phyloP scores from a whole-genome alignment of 2,329 filamentous ascomycete genomes.

The Apiospora aurea region DNA sequence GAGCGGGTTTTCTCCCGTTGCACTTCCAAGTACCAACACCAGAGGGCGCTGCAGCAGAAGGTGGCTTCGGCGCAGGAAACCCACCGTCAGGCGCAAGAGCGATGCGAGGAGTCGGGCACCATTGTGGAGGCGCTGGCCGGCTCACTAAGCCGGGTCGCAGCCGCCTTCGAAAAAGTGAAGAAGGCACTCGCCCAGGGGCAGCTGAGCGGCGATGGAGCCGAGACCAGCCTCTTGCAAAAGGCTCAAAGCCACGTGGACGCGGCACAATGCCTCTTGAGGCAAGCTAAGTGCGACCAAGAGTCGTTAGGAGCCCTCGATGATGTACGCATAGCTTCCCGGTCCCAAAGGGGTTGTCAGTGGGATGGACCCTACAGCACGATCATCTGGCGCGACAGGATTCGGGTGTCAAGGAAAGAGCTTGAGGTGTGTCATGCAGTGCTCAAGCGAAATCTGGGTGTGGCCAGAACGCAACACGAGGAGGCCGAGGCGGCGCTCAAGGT shows the following conservation, averaged over 20 bases:
- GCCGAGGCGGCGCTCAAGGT: not conserved
- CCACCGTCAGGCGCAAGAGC: not conserved
- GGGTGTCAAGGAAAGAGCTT: not conserved
- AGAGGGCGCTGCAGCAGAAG: not conserved
- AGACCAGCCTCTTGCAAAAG: slow-evolving; percentile 3
- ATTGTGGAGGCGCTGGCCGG: not conserved
- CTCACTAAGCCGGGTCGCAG: not conserved
- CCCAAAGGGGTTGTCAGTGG: not conserved
- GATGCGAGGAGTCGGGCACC: not conserved
- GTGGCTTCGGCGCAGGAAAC: not conserved
- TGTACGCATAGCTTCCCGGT: not conserved
- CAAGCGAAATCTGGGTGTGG: not conserved
- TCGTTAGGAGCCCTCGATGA: not conserved
- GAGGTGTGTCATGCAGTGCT: not conserved
- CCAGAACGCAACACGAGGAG: not conserved
- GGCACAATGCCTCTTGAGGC: not conserved
- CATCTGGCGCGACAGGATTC: slow-evolving; percentile 21
- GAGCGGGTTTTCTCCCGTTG: not conserved
- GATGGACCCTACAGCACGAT: slow-evolving; percentile 21
- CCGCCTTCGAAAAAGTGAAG: not conserved
- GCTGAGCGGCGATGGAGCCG: not conserved
- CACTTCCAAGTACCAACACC: not conserved
- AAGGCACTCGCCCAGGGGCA: slow-evolving; percentile 4
- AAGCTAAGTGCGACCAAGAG: not conserved
- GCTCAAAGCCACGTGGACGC: slow-evolving; percentile 9